These are phyloP conservation scores for Plantago ovata DNA, from an alignment of 257 asterid species.

Conservation along the genomic window DNA sequence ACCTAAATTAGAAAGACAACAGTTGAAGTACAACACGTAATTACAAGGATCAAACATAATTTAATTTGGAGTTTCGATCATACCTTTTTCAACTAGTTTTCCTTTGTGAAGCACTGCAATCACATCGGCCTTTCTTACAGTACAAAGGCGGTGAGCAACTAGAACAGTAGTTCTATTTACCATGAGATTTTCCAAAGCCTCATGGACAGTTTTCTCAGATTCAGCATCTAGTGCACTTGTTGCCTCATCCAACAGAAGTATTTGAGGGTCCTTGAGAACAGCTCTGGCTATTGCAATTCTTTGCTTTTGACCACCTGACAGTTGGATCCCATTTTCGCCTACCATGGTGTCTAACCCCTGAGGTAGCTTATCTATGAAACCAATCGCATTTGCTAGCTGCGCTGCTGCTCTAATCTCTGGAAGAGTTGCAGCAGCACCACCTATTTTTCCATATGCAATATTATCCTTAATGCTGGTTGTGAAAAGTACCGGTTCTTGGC, in stretches of 20 bases:
- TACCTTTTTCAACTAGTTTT: constrained; percentile 3
- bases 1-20: too few relatives aligned
- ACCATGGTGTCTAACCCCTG: constrained; percentile 3
- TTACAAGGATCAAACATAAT: too few relatives aligned
- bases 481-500: constrained; percentile 81
- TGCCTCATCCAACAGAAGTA: constrained; percentile 3
- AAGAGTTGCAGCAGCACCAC: constrained; percentile 32
- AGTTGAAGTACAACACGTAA: too few relatives aligned
- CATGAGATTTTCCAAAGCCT: constrained; percentile 1
- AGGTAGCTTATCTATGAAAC: constrained; percentile 63
- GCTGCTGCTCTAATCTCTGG: constrained; percentile 60
- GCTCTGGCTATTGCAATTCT: constrained; percentile 2
- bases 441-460: constrained; percentile 61
- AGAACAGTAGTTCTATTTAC: neutral
- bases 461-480: constrained; percentile 65
- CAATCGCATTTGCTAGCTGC: constrained; percentile 66
- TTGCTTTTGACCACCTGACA: constrained; percentile 4
- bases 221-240: constrained; percentile 7
- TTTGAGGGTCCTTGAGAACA: neutral
- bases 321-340: neutral
- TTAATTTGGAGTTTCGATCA: neutral
- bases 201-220: constrained; percentile 6
- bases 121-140: neutral
- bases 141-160: neutral
- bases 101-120: constrained; percentile 7